phyloP scores from a whole-genome alignment of 495 filamentous ascomycete species.

The Neurospora africana region DNA sequence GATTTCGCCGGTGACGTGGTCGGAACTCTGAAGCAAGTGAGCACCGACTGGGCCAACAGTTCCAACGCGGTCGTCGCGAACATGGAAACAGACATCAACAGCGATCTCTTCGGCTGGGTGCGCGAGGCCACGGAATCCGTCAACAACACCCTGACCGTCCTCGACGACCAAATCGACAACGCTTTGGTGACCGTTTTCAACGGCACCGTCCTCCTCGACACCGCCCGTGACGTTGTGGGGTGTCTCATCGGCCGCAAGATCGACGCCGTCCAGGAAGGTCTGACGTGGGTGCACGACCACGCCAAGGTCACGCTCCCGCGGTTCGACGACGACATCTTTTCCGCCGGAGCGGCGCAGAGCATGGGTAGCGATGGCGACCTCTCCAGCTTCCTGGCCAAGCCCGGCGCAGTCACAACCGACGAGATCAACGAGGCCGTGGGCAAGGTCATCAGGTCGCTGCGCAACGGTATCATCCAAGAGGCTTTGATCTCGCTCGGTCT shows the following conservation, averaged over 20 bases:
- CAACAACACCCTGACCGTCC: slow-evolving; percentile 75
- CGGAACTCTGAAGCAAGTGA: slow-evolving; percentile 56
- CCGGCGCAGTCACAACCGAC: slow-evolving; percentile 57
- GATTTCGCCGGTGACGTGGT: slow-evolving; percentile 78
- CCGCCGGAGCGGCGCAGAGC: slow-evolving; percentile 58
- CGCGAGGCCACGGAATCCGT: slow-evolving; percentile 67
- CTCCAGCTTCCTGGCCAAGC: slow-evolving; percentile 64
- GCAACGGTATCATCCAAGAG: slow-evolving; percentile 56
- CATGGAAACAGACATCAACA: slow-evolving; percentile 65
- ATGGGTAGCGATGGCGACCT: slow-evolving; percentile 45
- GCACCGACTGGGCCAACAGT: slow-evolving; percentile 61
- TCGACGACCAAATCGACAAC: slow-evolving; percentile 61
- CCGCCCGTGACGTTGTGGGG: slow-evolving; percentile 60
- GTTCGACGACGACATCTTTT: slow-evolving; percentile 73
- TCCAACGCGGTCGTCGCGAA: slow-evolving; percentile 63
- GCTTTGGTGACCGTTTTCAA: slow-evolving; percentile 70
- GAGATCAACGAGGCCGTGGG: slow-evolving; percentile 68
- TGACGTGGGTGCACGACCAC: slow-evolving; percentile 82
- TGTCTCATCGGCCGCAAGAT: slow-evolving; percentile 72
- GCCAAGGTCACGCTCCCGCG: slow-evolving; percentile 74
- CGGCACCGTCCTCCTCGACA: slow-evolving; percentile 61
- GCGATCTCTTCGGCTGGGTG: slow-evolving; percentile 81
- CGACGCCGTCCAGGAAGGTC: slow-evolving; percentile 63
- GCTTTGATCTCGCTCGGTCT: slow-evolving; percentile 64
- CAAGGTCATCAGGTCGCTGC: slow-evolving; percentile 52